Conservation (phyloP, 257 asterid species). For the Jasminum sambac region DNA sequence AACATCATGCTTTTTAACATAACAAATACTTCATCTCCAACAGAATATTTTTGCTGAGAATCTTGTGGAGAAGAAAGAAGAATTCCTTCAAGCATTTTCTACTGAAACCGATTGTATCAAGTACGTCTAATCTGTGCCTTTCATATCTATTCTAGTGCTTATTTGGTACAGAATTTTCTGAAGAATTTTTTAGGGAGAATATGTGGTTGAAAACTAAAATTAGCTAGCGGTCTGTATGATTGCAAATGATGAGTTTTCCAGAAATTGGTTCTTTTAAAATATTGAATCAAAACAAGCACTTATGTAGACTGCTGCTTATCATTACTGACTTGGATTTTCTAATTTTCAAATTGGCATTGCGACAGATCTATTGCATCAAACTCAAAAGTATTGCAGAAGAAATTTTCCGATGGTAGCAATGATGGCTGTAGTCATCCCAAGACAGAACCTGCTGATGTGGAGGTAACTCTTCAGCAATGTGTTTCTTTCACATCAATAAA, state of each 20-base stretch:
- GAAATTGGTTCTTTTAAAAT: too few species aligned
- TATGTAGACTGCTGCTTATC: conserved; percentile 6
- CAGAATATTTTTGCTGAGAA: conserved; percentile 89
- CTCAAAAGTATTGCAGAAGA: conserved; percentile 49
- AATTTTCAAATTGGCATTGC: conserved; percentile 26
- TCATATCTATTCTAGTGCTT: not conserved
- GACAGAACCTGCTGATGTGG: conserved; percentile 40
- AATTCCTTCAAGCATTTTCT: conserved; percentile 77
- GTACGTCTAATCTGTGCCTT: conserved; percentile 43
- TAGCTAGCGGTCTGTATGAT: too few species aligned
- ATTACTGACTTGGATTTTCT: conserved; percentile 10
- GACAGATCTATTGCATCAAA: conserved; percentile 61
- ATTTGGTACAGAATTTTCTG: not conserved
- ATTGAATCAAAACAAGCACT: too few species aligned
- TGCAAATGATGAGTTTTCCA: too few species aligned
- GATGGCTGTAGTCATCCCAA: conserved; percentile 33
- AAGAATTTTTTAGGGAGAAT: too few species aligned
- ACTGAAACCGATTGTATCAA: conserved; percentile 58
- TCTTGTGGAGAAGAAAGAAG: conserved; percentile 77
- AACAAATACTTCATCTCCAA: conserved; percentile 19
- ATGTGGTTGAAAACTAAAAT: too few species aligned
- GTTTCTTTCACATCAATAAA: conserved; percentile 6
- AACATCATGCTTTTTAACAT: conserved; percentile 19
- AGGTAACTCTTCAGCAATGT: conserved; percentile 48
- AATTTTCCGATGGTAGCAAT: conserved; percentile 37